phyloP scores from a whole-genome alignment of 2,329 filamentous ascomycete species.

The Nigrospora sphaerica region DNA sequence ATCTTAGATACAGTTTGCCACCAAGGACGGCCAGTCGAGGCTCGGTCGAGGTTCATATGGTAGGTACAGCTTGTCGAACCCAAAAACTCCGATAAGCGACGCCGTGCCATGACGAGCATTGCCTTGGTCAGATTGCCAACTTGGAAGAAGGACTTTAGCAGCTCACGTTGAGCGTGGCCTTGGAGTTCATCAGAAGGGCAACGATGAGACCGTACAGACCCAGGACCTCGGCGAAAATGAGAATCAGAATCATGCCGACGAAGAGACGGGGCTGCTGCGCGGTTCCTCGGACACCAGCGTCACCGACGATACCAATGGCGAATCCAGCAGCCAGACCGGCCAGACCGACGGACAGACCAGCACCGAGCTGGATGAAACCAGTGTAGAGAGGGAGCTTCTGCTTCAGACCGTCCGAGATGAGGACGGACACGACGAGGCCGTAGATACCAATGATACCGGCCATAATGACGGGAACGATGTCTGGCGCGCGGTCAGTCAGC shows the following conservation, averaged over 20 bases:
- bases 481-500: slow-evolving; percentile 36
- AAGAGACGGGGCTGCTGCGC: slow-evolving; percentile 81
- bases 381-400: slow-evolving; percentile 71
- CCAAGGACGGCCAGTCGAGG: no score
- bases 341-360: slow-evolving; percentile 74
- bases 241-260: slow-evolving; percentile 97
- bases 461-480: slow-evolving; percentile 99
- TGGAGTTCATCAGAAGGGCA: slow-evolving; percentile 98
- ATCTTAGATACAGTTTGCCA: no score
- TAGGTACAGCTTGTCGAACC: neutral
- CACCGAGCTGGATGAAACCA: slow-evolving; percentile 79
- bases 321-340: slow-evolving; percentile 80
- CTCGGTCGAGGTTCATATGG: neutral
- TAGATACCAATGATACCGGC: slow-evolving; percentile 99
- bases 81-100: neutral
- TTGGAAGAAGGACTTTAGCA: neutral
- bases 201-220: slow-evolving; percentile 99
- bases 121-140: neutral
- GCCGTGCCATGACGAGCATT: neutral
- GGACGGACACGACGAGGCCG: slow-evolving; percentile 79
- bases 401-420: slow-evolving; percentile 73
- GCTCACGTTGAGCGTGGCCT: slow-evolving; percentile 56
- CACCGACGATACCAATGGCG: slow-evolving; percentile 66
- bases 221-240: slow-evolving; percentile 99
- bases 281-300: slow-evolving; percentile 81